Evolutionary conservation across 352 stramenopile genomes (phyloP), one percentile per base, ranked within the genome.

Genomic region (Elongisporangium undulatum): DNA sequence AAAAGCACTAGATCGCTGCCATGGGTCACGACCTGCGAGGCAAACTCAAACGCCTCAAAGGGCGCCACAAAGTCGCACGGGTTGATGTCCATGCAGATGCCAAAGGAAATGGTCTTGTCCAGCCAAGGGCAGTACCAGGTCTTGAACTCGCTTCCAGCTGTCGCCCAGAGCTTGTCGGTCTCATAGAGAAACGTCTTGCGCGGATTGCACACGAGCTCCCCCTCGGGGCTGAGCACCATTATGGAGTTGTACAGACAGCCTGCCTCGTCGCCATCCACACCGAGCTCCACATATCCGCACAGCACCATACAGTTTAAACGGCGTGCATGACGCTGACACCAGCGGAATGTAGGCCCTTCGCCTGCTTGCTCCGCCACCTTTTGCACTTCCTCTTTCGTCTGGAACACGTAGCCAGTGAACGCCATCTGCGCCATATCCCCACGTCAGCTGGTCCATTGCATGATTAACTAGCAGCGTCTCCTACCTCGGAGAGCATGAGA

Each of bases 21-120:
- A 45, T 81, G 62, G 13, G 64, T 24, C 24, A 85, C 59, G 0
- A 78, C 76, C 50, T 89, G 72, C 4, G 63, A 67, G 4, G 73
- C 85, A 62, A 94, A 94, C 68, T 94, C 87, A 55, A 79, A 94
- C 13, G 65, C 68, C 1, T 74, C 72, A 52, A 89, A 93, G 10
- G 81, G 70, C 49, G 87, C 67, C 22, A 65, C 70, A 56, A 96
- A 94, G 65, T 94, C 78, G 55, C 90, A 67, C 19, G 87, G 87
- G 57, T 96, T 96, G 59, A 96, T 94, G 67, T 96, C 87, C 87
- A 96, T 96, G 63, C 87, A 96, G 61, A 96, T 93, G 41, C 87
- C 85, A 61, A 94, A 92, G 2, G 81, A 89, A 19, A 94, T 87
- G 6, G 72, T 82, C 65, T 86, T 84, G 62, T 85, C 34, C 16